phyloP scores from a whole-genome alignment of 495 filamentous ascomycete species.

The Rusavskia elegans region DNA sequence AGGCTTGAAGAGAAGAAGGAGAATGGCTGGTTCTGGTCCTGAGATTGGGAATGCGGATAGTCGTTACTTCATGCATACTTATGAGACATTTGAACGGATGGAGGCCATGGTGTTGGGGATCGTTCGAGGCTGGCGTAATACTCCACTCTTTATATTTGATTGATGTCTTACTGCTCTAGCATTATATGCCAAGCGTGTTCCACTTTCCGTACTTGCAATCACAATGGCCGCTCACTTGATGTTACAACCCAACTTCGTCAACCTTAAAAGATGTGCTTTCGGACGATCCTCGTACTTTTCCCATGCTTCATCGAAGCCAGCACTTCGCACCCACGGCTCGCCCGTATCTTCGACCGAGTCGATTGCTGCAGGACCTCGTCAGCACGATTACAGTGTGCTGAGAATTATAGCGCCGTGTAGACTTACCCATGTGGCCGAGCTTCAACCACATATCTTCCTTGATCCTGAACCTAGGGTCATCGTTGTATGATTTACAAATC shows the following conservation, averaged over 20 bases:
- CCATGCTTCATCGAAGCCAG: conserved; percentile 12
- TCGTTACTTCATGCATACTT: too few species aligned
- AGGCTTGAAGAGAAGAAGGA: conserved; percentile 2
- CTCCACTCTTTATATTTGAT: too few species aligned
- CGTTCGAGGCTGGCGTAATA: too few species aligned
- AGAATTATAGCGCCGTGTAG: not conserved
- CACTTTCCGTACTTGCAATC: too few species aligned
- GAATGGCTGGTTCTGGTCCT: conserved; percentile 16
- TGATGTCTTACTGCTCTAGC: too few species aligned
- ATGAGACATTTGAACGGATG: too few species aligned
- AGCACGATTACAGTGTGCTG: not conserved
- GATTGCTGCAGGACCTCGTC: conserved; percentile 1
- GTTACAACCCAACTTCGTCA: not conserved
- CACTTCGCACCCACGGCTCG: conserved; percentile 7
- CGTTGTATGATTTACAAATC: conserved; percentile 24
- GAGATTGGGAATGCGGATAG: not conserved
- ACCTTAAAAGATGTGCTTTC: conserved; percentile 5
- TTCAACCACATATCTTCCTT: conserved; percentile 55
- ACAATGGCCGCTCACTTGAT: too few species aligned
- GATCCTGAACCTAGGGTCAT: conserved; percentile 34
- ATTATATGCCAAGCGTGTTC: too few species aligned
- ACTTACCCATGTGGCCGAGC: conserved; percentile 36
- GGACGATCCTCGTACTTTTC: conserved; percentile 9
- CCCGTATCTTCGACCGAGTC: conserved; percentile 10
- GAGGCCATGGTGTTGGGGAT: too few species aligned